Evolutionary conservation across 208 protist genomes (phyloP).

Genomic region (Balamuthia mandrillaris): DNA sequence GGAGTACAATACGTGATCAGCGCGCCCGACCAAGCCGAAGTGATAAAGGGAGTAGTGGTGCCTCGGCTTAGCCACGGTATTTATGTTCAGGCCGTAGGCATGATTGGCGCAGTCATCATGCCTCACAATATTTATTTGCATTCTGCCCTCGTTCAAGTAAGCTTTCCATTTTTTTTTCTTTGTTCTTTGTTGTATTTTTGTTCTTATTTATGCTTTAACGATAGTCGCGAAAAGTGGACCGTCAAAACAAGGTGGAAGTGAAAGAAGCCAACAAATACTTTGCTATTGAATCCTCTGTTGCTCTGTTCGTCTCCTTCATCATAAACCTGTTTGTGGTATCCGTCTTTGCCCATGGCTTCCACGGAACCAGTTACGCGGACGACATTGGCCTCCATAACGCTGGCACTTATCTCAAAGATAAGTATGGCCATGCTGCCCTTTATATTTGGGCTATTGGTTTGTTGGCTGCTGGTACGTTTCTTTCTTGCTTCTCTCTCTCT

Average conservation of each 20-base stretch:
- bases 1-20: constrained; percentile 62
- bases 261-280: constrained; percentile 66
- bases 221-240: constrained; percentile 41
- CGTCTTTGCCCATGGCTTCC: constrained; percentile 58
- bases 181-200: not conserved
- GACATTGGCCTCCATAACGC: constrained; percentile 67
- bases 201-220: not conserved
- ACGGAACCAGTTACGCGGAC: not conserved
- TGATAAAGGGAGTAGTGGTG: constrained; percentile 1
- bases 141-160: constrained; percentile 69
- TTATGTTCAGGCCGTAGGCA: constrained; percentile 52
- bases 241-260: constrained; percentile 26
- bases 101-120: constrained; percentile 80
- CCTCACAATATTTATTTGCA: constrained; percentile 81
- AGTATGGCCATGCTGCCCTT: constrained; percentile 59
- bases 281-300: constrained; percentile 62
- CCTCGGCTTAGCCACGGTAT: not conserved
- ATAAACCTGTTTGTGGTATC: constrained; percentile 73
- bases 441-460: constrained; percentile 72
- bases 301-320: constrained; percentile 70
- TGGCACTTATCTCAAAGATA: constrained; percentile 38
- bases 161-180: not conserved
- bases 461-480: constrained; percentile 13
- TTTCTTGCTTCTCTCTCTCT: not conserved
- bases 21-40: constrained; percentile 43